phyloP scores from a whole-genome alignment of 2,329 filamentous ascomycete genomes.

The Penicillium psychrosexuale region DNA sequence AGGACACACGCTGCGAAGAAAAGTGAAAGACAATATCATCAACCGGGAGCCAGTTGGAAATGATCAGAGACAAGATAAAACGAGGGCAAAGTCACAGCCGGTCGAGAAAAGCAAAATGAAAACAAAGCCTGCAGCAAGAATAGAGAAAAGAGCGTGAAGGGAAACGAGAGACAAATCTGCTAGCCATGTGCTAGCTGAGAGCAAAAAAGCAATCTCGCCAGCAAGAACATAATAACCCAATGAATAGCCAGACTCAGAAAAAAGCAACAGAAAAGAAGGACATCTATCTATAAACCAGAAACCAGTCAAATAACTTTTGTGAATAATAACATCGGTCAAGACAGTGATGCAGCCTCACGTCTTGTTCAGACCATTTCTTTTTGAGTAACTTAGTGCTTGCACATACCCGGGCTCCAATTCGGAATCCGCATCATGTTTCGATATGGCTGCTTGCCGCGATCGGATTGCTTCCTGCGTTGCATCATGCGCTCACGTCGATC shows the following conservation, averaged over 20 bases:
- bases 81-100: neutral
- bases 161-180: neutral
- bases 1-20: neutral
- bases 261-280: neutral
- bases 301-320: neutral
- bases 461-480: constrained; percentile 19
- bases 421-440: constrained; percentile 21
- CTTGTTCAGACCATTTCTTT: neutral
- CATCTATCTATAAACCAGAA: neutral
- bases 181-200: neutral
- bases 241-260: neutral
- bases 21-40: neutral
- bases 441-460: constrained; percentile 14
- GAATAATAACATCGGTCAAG: neutral
- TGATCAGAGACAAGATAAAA: neutral
- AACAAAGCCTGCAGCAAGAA: neutral
- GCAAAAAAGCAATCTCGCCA: no score
- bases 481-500: constrained; percentile 37
- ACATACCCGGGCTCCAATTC: constrained; percentile 10
- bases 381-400: constrained; percentile 5
- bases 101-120: neutral
- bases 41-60: neutral
- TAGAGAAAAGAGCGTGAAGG: neutral
- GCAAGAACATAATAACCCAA: neutral
- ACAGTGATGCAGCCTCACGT: neutral